Conservation (phyloP, 208 protist genomes). For the Trypanosoma mega region DNA sequence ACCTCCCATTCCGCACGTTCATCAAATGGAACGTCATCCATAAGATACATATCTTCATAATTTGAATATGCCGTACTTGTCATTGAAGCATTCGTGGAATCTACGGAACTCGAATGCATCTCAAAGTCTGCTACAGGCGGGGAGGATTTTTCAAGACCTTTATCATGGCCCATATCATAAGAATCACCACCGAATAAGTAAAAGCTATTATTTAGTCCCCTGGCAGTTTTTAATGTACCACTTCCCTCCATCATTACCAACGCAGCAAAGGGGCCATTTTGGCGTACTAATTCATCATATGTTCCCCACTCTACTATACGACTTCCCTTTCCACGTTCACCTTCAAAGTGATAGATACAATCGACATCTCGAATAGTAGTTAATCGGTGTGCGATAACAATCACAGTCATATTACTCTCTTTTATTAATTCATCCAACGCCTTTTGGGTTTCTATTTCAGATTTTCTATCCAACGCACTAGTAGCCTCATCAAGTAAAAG, state of each 20-base stretch:
- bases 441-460: conserved; percentile 25
- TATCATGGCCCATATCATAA: too few relatives aligned
- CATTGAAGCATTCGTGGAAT: too few relatives aligned
- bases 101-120: too few relatives aligned
- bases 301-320: conserved; percentile 32
- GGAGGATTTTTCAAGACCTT: too few relatives aligned
- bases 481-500: conserved; percentile 83
- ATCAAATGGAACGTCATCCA: conserved; percentile 20
- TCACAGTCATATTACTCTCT: conserved; percentile 25
- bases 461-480: conserved; percentile 53
- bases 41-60: neutral
- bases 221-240: conserved; percentile 8
- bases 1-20: conserved; percentile 20
- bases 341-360: conserved; percentile 40
- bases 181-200: conserved; percentile 24
- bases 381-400: conserved; percentile 55
- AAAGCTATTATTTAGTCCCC: conserved; percentile 43
- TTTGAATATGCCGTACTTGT: too few relatives aligned
- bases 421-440: conserved; percentile 23
- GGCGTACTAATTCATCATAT: conserved; percentile 21
- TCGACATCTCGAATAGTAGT: conserved; percentile 50
- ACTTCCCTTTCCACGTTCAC: conserved; percentile 15
- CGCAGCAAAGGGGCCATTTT: conserved; percentile 33
- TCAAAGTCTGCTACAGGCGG: too few relatives aligned
- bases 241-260: conserved; percentile 25